These are phyloP conservation scores for Hymenoscyphus salicellus DNA, from an alignment of 2,329 filamentous ascomycete species.

Conservation along the genomic window DNA sequence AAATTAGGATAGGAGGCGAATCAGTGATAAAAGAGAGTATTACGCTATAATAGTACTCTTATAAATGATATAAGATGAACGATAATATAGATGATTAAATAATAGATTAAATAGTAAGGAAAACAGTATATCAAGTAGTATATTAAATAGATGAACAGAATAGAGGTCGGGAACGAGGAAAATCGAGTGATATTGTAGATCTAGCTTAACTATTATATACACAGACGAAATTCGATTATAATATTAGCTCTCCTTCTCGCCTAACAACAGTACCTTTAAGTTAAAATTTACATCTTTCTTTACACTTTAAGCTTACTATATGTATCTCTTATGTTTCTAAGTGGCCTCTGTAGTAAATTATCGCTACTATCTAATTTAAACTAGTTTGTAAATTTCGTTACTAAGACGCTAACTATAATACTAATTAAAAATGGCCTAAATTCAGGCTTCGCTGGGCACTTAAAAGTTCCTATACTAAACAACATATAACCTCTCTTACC, in stretches of 20 bases:
- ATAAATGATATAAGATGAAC: too few relatives aligned
- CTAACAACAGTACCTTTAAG: neutral
- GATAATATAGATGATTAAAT: too few relatives aligned
- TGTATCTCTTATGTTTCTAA: conserved; percentile 6
- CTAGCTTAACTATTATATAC: too few relatives aligned
- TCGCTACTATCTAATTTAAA: neutral
- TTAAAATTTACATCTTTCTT: neutral
- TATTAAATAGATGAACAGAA: too few relatives aligned
- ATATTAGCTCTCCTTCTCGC: neutral
- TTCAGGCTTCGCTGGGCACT: conserved; percentile 18
- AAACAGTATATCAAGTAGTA: too few relatives aligned
- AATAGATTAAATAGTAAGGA: too few relatives aligned
- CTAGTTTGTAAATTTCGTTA: conserved; percentile 1
- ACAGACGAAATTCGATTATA: too few relatives aligned
- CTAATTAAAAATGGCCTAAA: conserved; percentile 22
- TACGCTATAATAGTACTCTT: too few relatives aligned
- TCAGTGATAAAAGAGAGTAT: too few relatives aligned
- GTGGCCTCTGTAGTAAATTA: neutral
- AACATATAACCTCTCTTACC: conserved; percentile 13
- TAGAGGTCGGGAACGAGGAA: too few relatives aligned
- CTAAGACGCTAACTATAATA: conserved; percentile 13
- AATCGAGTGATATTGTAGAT: too few relatives aligned
- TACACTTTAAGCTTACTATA: neutral
- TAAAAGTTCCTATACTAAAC: conserved; percentile 18
- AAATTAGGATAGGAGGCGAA: too few relatives aligned